A percentile compares a stretch with the other conserved stretches of the same genome.
Evolutionary conservation across 768 basidiomycete genomes (phyloP).

Genomic region (Lentinula guzmanii): DNA sequence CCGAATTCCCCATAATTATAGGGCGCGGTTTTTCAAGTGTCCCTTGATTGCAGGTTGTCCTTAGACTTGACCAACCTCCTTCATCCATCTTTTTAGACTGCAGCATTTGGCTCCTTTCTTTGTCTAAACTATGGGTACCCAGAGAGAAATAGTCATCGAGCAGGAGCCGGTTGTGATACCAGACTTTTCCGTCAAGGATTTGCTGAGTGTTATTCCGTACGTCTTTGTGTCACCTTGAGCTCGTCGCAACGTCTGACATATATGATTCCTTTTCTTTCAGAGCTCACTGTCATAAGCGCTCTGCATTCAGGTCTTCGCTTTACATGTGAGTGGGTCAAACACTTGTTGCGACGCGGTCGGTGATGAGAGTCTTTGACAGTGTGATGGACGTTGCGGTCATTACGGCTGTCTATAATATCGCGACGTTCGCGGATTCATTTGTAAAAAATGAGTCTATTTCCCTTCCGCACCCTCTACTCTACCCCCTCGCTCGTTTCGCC

Average conservation of each 20-base stretch:
- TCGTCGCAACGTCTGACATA: not conserved
- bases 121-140: not conserved
- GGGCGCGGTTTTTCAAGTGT: not conserved
- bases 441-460: constrained; percentile 49
- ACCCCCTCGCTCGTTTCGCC: constrained; percentile 54
- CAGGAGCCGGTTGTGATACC: constrained; percentile 69
- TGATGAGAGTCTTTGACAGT: constrained; percentile 26
- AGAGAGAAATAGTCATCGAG: constrained; percentile 26
- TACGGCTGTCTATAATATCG: constrained; percentile 57
- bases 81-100: constrained; percentile 7
- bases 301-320: constrained; percentile 67
- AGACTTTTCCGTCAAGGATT: constrained; percentile 82
- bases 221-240: constrained; percentile 20
- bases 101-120: not conserved
- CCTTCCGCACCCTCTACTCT: constrained; percentile 57
- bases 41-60: not conserved
- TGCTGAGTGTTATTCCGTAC: constrained; percentile 79
- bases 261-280: constrained; percentile 26
- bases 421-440: constrained; percentile 57
- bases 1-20: constrained; percentile 5
- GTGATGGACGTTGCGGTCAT: constrained; percentile 74
- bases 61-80: constrained; percentile 8
- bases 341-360: not conserved
- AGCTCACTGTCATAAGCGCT: constrained; percentile 86
- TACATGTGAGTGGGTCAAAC: constrained; percentile 59